A percentile compares a stretch with the other conserved stretches of the same genome.
These are phyloP conservation scores for Clitoria ternatea DNA, from an alignment of 306 rosid species.

Conservation along the genomic window DNA sequence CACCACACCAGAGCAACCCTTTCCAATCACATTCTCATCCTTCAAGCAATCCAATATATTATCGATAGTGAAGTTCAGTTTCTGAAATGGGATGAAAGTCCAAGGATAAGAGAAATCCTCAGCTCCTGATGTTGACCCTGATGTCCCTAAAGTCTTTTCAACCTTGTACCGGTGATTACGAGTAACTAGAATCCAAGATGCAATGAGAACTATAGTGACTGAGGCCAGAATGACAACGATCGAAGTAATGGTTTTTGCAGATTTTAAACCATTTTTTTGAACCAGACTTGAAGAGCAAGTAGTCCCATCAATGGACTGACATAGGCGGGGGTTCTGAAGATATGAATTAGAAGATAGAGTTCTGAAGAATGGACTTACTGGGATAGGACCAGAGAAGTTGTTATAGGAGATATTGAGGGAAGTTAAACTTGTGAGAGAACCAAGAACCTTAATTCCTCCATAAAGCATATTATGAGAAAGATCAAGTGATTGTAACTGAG, in stretches of 20 bases:
- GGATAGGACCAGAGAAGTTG: conserved; percentile 92
- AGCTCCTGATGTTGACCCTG: conserved; percentile 47
- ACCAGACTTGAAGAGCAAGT: conserved; percentile 70
- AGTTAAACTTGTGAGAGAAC: conserved; percentile 77
- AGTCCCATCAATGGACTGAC: conserved; percentile 73
- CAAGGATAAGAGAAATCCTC: conserved; percentile 99
- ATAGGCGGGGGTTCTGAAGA: conserved; percentile 56
- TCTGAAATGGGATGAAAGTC: conserved; percentile 97
- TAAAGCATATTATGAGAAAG: conserved; percentile 70
- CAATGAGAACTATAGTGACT: conserved; percentile 54
- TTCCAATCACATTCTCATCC: conserved; percentile 86
- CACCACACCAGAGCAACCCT: conserved; percentile 88
- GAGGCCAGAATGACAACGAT: conserved; percentile 56
- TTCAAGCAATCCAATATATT: conserved; percentile 86
- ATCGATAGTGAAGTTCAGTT: conserved; percentile 71
- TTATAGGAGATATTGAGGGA: conserved; percentile 76
- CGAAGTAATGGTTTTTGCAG: conserved; percentile 62
- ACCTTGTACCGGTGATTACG: conserved; percentile 51
- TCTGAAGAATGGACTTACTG: conserved; percentile 79
- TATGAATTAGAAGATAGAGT: conserved; percentile 62
- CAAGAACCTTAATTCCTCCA: conserved; percentile 71
- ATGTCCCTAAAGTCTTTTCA: conserved; percentile 44
- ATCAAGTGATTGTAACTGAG: conserved; percentile 81
- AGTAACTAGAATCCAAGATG: conserved; percentile 68
- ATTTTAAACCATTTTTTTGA: conserved; percentile 49